Base-by-base conservation (phyloP, 495 filamentous ascomycete species). In the Acidomyces sp. region DNA sequence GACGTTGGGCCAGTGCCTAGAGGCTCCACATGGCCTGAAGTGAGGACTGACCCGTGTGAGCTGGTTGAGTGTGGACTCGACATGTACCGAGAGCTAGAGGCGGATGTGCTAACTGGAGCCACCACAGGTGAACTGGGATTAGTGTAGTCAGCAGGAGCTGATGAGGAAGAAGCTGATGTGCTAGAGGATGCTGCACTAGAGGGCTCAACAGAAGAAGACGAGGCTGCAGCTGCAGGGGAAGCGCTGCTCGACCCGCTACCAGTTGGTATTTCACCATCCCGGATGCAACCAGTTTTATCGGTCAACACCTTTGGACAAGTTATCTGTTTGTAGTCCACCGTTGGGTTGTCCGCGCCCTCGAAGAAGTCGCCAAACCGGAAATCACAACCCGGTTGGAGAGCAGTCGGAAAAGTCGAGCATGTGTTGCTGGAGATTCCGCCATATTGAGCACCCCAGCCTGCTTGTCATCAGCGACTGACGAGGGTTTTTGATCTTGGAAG, bases 361-460 rank as follows among this genome's bases (percentile, higher is more conserved):
- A 79, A 78, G 72, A 73, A 81, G 59, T 77, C 75, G 34, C 46
- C 46, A 58, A 75, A 82, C 41, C 75, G 72, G 68, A 72, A 82
- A 55, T 72, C 62, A 62, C 76, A 80, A n/a, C 77, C 76, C 2
- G 57, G 59, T 59, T 74, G 70, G 34, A 81, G 64, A 18, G 61
- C 62, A 17, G 41, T 58, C 3, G 74, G 74, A 60, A 80, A 74
- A 21, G 50, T 26, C 45, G 67, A 60, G 61, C 77, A 80, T 29
- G 57, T 59, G 39, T 65, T 58, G 15, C 61, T 65, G 3, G 54
- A 49, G 47, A 78, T 62, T 35, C 77, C 76, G 35, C 75, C 77
- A 60, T 80, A 80, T 32, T 69, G 64, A 31, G 66, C 62, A 27
- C 77, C 77, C 77, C 77, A 78, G 37, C 64, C 57, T 6, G 50